Conservation (phyloP, 1,139 yeast species). For the Nakaseomyces uthaithaninus region DNA sequence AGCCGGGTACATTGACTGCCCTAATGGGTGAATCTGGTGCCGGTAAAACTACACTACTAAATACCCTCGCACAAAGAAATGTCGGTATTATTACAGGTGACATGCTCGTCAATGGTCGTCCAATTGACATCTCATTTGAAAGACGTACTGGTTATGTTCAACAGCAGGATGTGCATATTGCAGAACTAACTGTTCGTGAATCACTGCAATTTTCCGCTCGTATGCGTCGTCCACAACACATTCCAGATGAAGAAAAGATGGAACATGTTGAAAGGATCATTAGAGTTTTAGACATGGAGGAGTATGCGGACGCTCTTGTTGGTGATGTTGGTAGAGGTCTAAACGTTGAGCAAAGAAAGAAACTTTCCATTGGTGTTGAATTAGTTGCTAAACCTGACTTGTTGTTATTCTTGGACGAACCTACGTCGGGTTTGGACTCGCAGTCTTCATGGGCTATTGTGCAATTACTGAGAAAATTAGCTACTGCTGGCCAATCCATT, state of each 20-base stretch:
- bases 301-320: slow-evolving; percentile 44
- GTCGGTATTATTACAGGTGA: slow-evolving; percentile 49
- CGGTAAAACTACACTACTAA: slow-evolving; percentile 53
- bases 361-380: slow-evolving; percentile 46
- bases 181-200: slow-evolving; percentile 44
- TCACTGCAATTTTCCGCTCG: slow-evolving; percentile 44
- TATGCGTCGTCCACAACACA: slow-evolving; percentile 38
- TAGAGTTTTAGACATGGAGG: slow-evolving; percentile 39
- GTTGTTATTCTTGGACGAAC: slow-evolving; percentile 40
- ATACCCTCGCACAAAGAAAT: slow-evolving; percentile 45
- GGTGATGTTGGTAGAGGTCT: slow-evolving; percentile 44
- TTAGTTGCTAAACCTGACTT: slow-evolving; percentile 41
- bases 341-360: slow-evolving; percentile 51
- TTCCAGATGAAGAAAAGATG: slow-evolving; percentile 38
- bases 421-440: slow-evolving; percentile 43
- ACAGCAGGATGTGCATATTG: slow-evolving; percentile 48
- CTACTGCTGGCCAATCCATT: slow-evolving; percentile 41
- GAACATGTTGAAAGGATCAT: slow-evolving; percentile 43
- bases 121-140: slow-evolving; percentile 38
- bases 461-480: slow-evolving; percentile 36
- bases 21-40: slow-evolving; percentile 63
- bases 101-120: slow-evolving; percentile 45
- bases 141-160: slow-evolving; percentile 51
- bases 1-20: slow-evolving; percentile 47
- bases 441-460: slow-evolving; percentile 44